Conservation (phyloP, 192 early-diverging fungal species). For the Backusella circina region DNA sequence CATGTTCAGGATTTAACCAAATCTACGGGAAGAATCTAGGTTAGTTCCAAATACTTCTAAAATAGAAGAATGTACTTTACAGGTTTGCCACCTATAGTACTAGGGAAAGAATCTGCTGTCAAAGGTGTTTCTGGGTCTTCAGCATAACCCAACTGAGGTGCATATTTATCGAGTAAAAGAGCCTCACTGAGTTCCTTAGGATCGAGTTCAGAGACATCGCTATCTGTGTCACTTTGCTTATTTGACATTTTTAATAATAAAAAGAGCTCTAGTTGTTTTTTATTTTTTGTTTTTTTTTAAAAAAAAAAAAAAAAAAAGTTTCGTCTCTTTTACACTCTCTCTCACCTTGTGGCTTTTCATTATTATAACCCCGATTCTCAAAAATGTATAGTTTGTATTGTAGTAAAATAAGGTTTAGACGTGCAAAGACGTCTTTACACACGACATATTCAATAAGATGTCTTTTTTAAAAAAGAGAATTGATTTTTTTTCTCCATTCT, state of each 20-base stretch:
- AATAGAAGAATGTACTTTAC: slow-evolving; percentile 40
- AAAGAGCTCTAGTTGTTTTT: background rate
- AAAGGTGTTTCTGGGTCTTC: slow-evolving; percentile 64
- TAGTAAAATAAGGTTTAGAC: too few relatives aligned
- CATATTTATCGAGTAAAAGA: slow-evolving; percentile 15
- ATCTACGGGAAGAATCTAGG: slow-evolving; percentile 38
- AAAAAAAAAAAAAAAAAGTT: background rate
- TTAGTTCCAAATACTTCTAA: too few relatives aligned
- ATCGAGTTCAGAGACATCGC: slow-evolving; percentile 9
- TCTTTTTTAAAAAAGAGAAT: too few relatives aligned
- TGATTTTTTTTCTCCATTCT: too few relatives aligned
- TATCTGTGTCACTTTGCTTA: slow-evolving; percentile 4
- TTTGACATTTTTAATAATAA: background rate
- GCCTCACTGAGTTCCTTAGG: slow-evolving; percentile 7
- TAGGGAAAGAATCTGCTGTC: slow-evolving; percentile 64
- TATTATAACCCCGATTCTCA: too few relatives aligned
- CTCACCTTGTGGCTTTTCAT: too few relatives aligned
- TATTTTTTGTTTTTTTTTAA: too few relatives aligned
- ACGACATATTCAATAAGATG: too few relatives aligned
- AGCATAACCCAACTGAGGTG: slow-evolving; percentile 66
- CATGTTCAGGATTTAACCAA: slow-evolving; percentile 78
- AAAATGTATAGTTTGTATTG: too few relatives aligned
- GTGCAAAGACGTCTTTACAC: too few relatives aligned
- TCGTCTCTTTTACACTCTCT: too few relatives aligned
- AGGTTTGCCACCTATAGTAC: slow-evolving; percentile 85